Evolutionary conservation across 108 stramenopile species (phyloP), one percentile per base, ranked within the genome.

Genomic region (Cyclotella atomus): DNA sequence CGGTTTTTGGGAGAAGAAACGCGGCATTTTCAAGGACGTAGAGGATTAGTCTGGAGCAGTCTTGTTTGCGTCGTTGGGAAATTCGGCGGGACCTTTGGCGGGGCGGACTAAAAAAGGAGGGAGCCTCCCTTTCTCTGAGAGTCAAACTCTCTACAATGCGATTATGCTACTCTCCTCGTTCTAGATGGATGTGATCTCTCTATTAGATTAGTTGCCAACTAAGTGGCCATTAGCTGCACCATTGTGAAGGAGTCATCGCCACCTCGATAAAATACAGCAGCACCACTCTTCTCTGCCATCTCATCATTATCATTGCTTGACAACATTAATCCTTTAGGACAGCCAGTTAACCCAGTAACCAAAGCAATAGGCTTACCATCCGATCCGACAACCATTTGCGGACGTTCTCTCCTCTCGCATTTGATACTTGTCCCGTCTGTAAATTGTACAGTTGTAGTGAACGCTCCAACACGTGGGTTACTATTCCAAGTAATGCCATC

Each of bases 241-340:
- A 76, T 30, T n/a, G 75, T 76, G 29, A 76, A 76, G 12, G 59
- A 38, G 45, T 76, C 75, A 60, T 70, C 75, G n/a, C 69, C 75
- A 52, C 75, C 75, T 45, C 59, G 21, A 28, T 76, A 76, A 54
- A 34, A 52, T 17, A 28, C 24, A 2, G 64, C 64, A 32, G 27
- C 38, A 3, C 54, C 36, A 27, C 35, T 53, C 19, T 3, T 17
- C 12, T 14, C 8, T 17, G 35, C 53, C 14, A n/a, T 27, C 9
- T 25, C 59, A 49, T 20, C 60, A 49, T 43, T 59, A 30, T 19
- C 28, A 30, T 30, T 10, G n/a, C n/a, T n/a, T n/a, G n/a, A n/a
- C n/a, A n/a, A n/a, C 28, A 57, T 29, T 19, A 76, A 69, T n/a
- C 45, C 68, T 43, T 44, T 69, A 35, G 75, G 75, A 30, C 75